Percentiles rank a stretch among this genome's conserved stretches.
phyloP scores from a whole-genome alignment of 106 monocot species.

The Dendrobium officinale region DNA sequence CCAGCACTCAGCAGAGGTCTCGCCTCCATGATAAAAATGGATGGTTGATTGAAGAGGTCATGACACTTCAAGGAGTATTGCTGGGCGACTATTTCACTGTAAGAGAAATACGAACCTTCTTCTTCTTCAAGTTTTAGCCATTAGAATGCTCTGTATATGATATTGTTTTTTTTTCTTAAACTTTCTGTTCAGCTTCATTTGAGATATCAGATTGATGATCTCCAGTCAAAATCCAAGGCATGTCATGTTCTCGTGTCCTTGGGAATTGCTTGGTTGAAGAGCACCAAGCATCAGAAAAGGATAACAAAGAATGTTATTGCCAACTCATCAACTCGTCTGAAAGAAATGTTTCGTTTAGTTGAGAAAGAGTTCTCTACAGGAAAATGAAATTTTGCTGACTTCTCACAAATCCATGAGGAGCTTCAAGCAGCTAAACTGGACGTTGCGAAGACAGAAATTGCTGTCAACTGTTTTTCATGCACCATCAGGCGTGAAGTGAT shows the following conservation, averaged over 20 bases:
- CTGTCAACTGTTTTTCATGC: background rate
- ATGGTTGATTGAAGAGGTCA: constrained; percentile 68
- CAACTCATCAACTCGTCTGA: constrained; percentile 27
- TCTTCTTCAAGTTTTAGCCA: background rate
- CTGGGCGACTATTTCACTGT: constrained; percentile 67
- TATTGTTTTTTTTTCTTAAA: background rate
- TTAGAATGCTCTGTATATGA: background rate
- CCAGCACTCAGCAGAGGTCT: constrained; percentile 59
- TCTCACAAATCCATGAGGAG: background rate
- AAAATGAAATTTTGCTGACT: constrained; percentile 8
- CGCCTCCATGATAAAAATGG: constrained; percentile 43
- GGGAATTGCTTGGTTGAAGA: constrained; percentile 60
- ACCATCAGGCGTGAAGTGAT: background rate
- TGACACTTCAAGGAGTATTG: constrained; percentile 44
- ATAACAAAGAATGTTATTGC: constrained; percentile 47
- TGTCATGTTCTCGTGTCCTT: constrained; percentile 45
- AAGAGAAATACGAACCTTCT: constrained; percentile 6
- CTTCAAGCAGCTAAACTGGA: background rate
- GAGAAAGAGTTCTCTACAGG: constrained; percentile 29
- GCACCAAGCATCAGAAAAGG: constrained; percentile 56
- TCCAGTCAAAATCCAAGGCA: constrained; percentile 25
- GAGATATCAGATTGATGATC: constrained; percentile 45
- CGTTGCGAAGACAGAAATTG: background rate
- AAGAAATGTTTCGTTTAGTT: constrained; percentile 36
- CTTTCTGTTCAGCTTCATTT: constrained; percentile 48